Base-by-base conservation (phyloP, 2,329 filamentous ascomycete genomes). In the Huntiella bhutanensis region DNA sequence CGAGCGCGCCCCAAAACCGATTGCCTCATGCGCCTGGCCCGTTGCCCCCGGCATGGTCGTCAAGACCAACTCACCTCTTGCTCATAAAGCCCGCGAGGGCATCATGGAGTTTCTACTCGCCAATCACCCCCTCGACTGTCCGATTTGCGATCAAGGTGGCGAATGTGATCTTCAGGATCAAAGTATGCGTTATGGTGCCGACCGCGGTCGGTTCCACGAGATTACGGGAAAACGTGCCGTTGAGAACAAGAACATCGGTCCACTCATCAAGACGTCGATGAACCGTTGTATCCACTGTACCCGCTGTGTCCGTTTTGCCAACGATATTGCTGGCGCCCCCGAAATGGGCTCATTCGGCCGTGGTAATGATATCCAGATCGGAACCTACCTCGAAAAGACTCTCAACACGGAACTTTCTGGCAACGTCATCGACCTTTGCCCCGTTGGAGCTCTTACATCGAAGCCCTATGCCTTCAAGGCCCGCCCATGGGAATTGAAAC, bases 271-370 rank as follows among this genome's bases (percentile, higher is more conserved):
- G 76, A 98, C 91, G 3, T 98, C 91, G 43, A 98, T 98, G 91
- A 98, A 98, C 73, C 77, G 91, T 62, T 98, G 91, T 65, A 98
- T 98, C 58, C 91, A 98, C 70, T 98, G 91, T 72, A 98, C 91
- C 53, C 79, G 91, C 58, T 98, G 91, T 66, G 77, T 98, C 56
- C 86, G 91, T 59, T 98, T 98, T 65, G 83, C 91, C 61, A 98
- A 96, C 65, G 91, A 98, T 58, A 73, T 98, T 58, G 91, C 91
- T 52, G 91, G 91, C 57, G 91, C 91, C 51, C 86, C 91, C 33
- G 91, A 98, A 64, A 74, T 98, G 57, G 91, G 91, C 55, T 93
- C 87, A 33, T 82, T 82, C 28, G 91, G 91, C 59, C 83, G 91
- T 69, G 91, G 91, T 60, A 96, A 96, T 65, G 83, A 93, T 63